A percentile compares a stretch with the other conserved stretches of the same genome.
Evolutionary conservation across 441 rosid genomes (phyloP).

Genomic region (Brassica hybrid): DNA sequence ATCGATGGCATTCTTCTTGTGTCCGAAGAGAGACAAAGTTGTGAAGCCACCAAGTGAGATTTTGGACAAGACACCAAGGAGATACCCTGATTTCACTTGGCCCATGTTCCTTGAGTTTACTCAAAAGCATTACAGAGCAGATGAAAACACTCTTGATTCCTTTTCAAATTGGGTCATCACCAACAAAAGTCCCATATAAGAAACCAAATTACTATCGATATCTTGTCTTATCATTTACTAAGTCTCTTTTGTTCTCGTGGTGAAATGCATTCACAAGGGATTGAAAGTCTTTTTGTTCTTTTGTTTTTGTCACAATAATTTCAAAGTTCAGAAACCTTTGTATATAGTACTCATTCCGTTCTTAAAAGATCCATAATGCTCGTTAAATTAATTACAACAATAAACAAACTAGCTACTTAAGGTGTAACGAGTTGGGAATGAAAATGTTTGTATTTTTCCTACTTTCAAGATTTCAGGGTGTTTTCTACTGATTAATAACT

Average conservation of each 20-base stretch:
- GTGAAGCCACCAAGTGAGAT: slow-evolving; percentile 63
- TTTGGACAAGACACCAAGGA: slow-evolving; percentile 43
- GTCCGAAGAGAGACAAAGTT: slow-evolving; percentile 64
- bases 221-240: slow-evolving; percentile 20
- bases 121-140: slow-evolving; percentile 97
- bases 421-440: too few relatives aligned
- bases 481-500: too few relatives aligned
- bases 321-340: slow-evolving; percentile 5
- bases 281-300: slow-evolving; percentile 8
- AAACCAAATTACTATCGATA: slow-evolving; percentile 50
- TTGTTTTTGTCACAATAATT: neutral
- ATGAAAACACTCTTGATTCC: slow-evolving; percentile 84
- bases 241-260: slow-evolving; percentile 29
- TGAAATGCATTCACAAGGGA: slow-evolving; percentile 17
- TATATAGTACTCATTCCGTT: neutral
- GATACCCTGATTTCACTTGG: slow-evolving; percentile 95
- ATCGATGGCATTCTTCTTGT: slow-evolving; percentile 67
- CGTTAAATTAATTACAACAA: too few relatives aligned
- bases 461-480: too few relatives aligned
- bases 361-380: too few relatives aligned
- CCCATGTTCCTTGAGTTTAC: slow-evolving; percentile 78
- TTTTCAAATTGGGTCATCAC: slow-evolving; percentile 72
- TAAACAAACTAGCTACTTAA: too few relatives aligned
- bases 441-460: too few relatives aligned
- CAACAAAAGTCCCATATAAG: slow-evolving; percentile 34